Evolutionary conservation across 2,329 filamentous ascomycete species (phyloP).

Genomic region (Curvularia spicifera): DNA sequence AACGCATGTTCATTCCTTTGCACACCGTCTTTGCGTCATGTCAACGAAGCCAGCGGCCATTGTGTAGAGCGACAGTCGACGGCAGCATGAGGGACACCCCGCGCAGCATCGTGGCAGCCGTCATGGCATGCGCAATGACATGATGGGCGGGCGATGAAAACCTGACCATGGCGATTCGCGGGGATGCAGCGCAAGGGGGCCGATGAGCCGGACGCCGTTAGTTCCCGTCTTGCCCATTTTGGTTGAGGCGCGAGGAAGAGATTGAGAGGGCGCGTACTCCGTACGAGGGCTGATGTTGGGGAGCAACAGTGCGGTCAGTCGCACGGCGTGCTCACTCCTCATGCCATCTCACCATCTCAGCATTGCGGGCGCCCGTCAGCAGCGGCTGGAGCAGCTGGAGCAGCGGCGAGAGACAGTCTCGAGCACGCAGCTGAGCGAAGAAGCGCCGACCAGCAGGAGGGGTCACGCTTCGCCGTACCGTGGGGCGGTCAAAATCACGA

Average conservation of each 20-base stretch:
- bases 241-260: slow-evolving; percentile 7
- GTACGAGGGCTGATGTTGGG: not conserved
- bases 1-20: slow-evolving; percentile 3
- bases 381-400: not conserved
- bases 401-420: too few species aligned
- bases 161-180: slow-evolving; percentile 7
- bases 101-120: not conserved
- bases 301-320: slow-evolving; percentile 5
- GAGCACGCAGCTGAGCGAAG: not conserved
- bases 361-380: not conserved
- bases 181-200: not conserved
- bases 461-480: slow-evolving; percentile 5
- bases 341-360: slow-evolving; percentile 14
- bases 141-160: slow-evolving; percentile 1
- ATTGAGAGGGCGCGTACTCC: not conserved
- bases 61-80: not conserved
- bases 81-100: not conserved
- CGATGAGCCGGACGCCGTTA: slow-evolving; percentile 11
- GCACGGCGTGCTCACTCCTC: slow-evolving; percentile 19
- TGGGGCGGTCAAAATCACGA: slow-evolving; percentile 17
- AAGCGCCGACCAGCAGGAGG: slow-evolving; percentile 9
- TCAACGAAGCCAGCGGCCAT: not conserved
- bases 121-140: slow-evolving; percentile 8
- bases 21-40: slow-evolving; percentile 14
- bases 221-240: slow-evolving; percentile 9